Evolutionary conservation across 2,329 filamentous ascomycete genomes (phyloP).

Genomic region (Bisporella sp.): DNA sequence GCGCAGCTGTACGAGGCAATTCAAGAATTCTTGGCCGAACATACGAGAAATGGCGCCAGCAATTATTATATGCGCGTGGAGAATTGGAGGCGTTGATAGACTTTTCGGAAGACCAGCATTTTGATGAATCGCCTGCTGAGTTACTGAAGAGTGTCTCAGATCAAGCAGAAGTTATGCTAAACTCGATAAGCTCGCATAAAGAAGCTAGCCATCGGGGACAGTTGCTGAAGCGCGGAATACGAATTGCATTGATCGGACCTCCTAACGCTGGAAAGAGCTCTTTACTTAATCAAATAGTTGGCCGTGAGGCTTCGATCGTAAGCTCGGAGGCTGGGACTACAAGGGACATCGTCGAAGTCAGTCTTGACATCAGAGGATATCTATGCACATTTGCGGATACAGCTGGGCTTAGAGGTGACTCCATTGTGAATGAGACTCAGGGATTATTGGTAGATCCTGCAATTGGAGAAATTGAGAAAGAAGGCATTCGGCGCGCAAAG

Average conservation of each 20-base stretch:
- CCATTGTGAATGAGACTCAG: slow-evolving; percentile 27
- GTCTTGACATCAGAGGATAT: slow-evolving; percentile 82
- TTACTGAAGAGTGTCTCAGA: slow-evolving; percentile 62
- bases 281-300: slow-evolving; percentile 81
- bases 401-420: slow-evolving; percentile 65
- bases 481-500: slow-evolving; percentile 84
- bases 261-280: slow-evolving; percentile 96
- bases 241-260: slow-evolving; percentile 78
- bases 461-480: slow-evolving; percentile 73
- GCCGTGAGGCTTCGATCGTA: slow-evolving; percentile 90
- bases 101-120: slow-evolving; percentile 95
- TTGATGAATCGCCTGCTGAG: slow-evolving; percentile 75
- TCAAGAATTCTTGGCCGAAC: slow-evolving; percentile 61
- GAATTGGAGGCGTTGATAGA: slow-evolving; percentile 95
- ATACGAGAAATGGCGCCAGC: slow-evolving; percentile 77
- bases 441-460: slow-evolving; percentile 10
- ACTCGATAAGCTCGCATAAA: slow-evolving; percentile 62
- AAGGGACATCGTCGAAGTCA: slow-evolving; percentile 86
- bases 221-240: slow-evolving; percentile 76
- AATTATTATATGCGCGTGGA: slow-evolving; percentile 73
- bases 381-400: slow-evolving; percentile 94
- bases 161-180: slow-evolving; percentile 55
- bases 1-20: slow-evolving; percentile 73
- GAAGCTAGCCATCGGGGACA: slow-evolving; percentile 75
- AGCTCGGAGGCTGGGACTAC: slow-evolving; percentile 91